Conservation (phyloP, 768 basidiomycete species). For the Amanita inopinata region DNA sequence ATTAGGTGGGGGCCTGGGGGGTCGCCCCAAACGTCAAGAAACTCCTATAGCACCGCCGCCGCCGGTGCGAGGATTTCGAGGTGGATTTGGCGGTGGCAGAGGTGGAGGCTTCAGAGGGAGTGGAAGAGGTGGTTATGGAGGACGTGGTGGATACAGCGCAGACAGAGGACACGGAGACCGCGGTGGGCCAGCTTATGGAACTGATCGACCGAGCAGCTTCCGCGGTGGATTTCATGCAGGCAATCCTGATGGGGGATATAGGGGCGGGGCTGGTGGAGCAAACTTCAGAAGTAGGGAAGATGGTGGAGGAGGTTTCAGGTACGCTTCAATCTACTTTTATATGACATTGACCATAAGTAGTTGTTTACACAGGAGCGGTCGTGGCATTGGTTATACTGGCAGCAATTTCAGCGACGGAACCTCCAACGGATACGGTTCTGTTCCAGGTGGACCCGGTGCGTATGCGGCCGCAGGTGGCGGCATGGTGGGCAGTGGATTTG, state of each 20-base stretch:
- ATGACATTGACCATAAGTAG: constrained; percentile 11
- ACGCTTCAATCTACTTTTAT: constrained; percentile 8
- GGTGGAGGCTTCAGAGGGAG: constrained; percentile 29
- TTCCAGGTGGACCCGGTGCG: constrained; percentile 32
- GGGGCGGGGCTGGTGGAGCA: constrained; percentile 35
- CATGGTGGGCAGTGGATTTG: constrained; percentile 26
- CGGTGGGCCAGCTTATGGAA: constrained; percentile 16
- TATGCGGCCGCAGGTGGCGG: constrained; percentile 26
- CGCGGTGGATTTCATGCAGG: constrained; percentile 18
- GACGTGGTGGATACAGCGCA: constrained; percentile 33
- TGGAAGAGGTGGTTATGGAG: constrained; percentile 26
- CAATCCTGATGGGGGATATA: constrained; percentile 21
- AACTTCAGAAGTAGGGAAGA: constrained; percentile 32
- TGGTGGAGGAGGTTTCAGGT: constrained; percentile 47
- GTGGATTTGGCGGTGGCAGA: constrained; percentile 35
- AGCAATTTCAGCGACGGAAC: constrained; percentile 47
- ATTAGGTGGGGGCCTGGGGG: constrained; percentile 98
- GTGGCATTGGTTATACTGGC: constrained; percentile 62
- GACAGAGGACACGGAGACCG: constrained; percentile 32
- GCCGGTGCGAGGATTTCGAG: constrained; percentile 34
- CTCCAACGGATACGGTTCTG: constrained; percentile 43
- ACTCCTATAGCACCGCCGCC: constrained; percentile 23
- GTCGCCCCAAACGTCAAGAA: constrained; percentile 74
- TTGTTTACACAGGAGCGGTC: constrained; percentile 36
- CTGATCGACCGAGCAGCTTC: constrained; percentile 24